Base-by-base conservation (phyloP, 352 stramenopile species). In the Globisporangium paddicum region DNA sequence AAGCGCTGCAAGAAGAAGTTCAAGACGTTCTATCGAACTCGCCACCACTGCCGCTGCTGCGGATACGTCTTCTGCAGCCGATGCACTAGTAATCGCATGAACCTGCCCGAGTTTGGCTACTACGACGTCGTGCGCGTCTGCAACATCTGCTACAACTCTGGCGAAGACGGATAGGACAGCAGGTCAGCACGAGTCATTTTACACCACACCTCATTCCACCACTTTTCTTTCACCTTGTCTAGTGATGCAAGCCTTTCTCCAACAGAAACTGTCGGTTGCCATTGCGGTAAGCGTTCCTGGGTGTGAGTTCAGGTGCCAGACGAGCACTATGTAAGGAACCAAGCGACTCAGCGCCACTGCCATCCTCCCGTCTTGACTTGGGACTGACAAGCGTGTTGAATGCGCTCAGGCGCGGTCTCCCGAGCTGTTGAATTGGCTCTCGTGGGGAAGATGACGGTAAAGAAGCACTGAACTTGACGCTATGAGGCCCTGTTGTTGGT, bases 1-100 rank as follows among this genome's bases (percentile, higher is more conserved):
- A 93, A 95, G 66, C 80, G 82, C 3, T 95, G 85, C 73, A 95
- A 95, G 64, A 95, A 95, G 64, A 93, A 93, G 58, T 95, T 95
- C 62, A 95, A 93, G 62, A 74, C 85, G 7, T 73, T 95, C 10
- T 74, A 91, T 26, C 85, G 85, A 30, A 90, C 85, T 37, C 80
- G 85, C 10, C 85, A 94, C 52, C 85, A 94, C 48, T 94, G 85
- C 23, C 80, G 85, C 40, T 94, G 85, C 60, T 94, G 85, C 50
- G 85, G 85, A 5, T 94, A 92, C 58, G 82, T 94, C 26, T 94
- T 94, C 52, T 94, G 85, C 28, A 74, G 81, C 14, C 75, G 75
- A 8, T 94, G 85, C 60, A 89, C 85, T 14, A 89, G 71, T 56
- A 84, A 93, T 62, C 82, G 85, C 60, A 94, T 94, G 85, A 89